Conservation (phyloP, 495 filamentous ascomycete species). For the Penicillium canescens region DNA sequence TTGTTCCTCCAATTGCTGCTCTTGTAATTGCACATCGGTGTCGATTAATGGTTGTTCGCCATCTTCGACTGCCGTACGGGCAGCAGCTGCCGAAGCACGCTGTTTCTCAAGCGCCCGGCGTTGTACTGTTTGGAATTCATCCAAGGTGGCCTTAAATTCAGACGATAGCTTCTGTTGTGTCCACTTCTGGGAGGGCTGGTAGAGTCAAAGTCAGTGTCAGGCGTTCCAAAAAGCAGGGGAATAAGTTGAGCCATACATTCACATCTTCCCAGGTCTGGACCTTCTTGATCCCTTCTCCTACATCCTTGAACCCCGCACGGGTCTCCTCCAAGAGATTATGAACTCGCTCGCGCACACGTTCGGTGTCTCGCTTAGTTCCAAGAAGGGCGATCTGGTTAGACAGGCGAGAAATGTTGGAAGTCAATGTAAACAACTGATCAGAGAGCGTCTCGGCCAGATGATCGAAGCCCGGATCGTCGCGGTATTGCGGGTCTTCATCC, state of each 20-base stretch:
- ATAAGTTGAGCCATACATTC: slow-evolving; percentile 60
- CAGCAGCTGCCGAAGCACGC: slow-evolving; percentile 78
- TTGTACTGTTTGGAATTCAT: slow-evolving; percentile 89
- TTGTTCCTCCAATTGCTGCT: slow-evolving; percentile 75
- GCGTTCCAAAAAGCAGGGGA: background rate
- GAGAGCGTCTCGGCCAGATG: slow-evolving; percentile 76
- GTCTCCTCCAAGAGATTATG: slow-evolving; percentile 84
- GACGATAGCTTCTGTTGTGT: slow-evolving; percentile 91
- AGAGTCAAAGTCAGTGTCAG: slow-evolving; percentile 9
- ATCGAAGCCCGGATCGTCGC: slow-evolving; percentile 92
- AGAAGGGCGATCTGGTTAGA: slow-evolving; percentile 78
- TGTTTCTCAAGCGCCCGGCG: slow-evolving; percentile 88
- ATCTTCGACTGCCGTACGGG: slow-evolving; percentile 70
- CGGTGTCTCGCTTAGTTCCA: slow-evolving; percentile 88
- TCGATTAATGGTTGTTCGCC: slow-evolving; percentile 36
- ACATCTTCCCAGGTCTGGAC: slow-evolving; percentile 88
- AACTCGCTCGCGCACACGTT: slow-evolving; percentile 85
- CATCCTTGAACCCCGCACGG: slow-evolving; percentile 82
- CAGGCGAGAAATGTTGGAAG: slow-evolving; percentile 79
- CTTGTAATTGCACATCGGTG: slow-evolving; percentile 49
- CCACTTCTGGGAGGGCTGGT: slow-evolving; percentile 87
- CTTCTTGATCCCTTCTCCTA: slow-evolving; percentile 91
- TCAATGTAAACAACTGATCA: slow-evolving; percentile 82
- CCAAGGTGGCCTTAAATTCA: slow-evolving; percentile 83
- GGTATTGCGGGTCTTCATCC: slow-evolving; percentile 69